Conservation (phyloP, 371 early-diverging fungal species). For the Mucor racemosus region DNA sequence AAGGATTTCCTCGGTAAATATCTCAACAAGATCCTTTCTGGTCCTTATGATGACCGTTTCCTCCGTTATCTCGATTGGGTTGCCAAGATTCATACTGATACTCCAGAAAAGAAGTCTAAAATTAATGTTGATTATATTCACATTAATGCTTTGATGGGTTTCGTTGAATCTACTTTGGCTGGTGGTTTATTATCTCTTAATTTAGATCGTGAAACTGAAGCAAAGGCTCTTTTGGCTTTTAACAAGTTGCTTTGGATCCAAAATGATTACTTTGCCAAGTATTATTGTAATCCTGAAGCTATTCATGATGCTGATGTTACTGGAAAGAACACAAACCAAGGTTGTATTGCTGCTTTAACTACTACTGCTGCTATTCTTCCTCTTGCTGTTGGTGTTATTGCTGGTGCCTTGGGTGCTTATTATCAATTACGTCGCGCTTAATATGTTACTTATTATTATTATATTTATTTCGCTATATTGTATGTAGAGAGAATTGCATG, state of each 20-base stretch:
- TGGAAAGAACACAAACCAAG: not conserved
- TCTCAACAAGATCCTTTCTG: slow-evolving; percentile 71
- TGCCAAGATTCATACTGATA: slow-evolving; percentile 71
- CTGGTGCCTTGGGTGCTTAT: slow-evolving; percentile 41
- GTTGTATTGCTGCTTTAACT: slow-evolving; percentile 11
- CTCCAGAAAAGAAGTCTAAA: slow-evolving; percentile 73
- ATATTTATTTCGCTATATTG: not conserved
- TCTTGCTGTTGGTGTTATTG: slow-evolving; percentile 30
- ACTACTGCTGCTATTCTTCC: slow-evolving; percentile 26
- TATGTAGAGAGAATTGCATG: not conserved
- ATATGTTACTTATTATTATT: not conserved
- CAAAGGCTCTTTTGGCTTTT: slow-evolving; percentile 71
- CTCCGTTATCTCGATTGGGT: slow-evolving; percentile 82
- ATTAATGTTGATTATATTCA: slow-evolving; percentile 89
- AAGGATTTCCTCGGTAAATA: slow-evolving; percentile 79
- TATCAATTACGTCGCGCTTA: slow-evolving; percentile 14
- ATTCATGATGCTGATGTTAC: slow-evolving; percentile 8
- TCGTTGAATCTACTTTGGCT: slow-evolving; percentile 66
- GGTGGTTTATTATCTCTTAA: slow-evolving; percentile 65
- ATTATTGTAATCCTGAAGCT: slow-evolving; percentile 60
- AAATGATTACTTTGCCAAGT: slow-evolving; percentile 84
- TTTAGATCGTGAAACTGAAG: slow-evolving; percentile 62
- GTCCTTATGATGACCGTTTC: slow-evolving; percentile 75
- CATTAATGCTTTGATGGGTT: slow-evolving; percentile 79
- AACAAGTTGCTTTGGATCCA: slow-evolving; percentile 89